phyloP scores from a whole-genome alignment of 2,329 filamentous ascomycete species.

The Shiraia bambusicola region DNA sequence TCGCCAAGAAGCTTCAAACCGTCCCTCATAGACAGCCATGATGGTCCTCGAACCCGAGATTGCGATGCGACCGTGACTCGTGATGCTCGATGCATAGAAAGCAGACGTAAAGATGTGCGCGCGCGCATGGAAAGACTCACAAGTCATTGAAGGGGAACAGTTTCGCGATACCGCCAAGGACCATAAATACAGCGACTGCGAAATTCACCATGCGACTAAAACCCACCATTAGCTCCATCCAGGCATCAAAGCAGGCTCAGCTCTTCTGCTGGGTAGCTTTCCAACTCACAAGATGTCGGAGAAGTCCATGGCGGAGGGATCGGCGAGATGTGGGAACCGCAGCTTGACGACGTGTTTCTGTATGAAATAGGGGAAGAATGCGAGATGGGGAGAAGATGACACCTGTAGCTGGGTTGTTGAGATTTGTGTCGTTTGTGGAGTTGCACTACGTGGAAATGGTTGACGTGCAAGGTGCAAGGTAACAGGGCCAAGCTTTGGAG shows the following conservation, averaged over 20 bases:
- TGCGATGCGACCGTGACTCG: constrained; percentile 1
- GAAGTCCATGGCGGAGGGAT: constrained; percentile 70
- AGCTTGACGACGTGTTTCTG: constrained; percentile 24
- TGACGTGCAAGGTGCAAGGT: constrained; percentile 2
- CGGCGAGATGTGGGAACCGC: constrained; percentile 38
- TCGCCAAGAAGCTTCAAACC: no score
- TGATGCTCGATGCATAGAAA: constrained; percentile 1
- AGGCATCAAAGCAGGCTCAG: constrained; percentile 6
- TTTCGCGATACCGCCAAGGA: constrained; percentile 77
- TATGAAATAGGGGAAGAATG: constrained; percentile 2
- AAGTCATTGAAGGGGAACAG: constrained; percentile 58
- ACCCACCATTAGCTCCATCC: constrained; percentile 18
- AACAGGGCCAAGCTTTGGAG: constrained; percentile 1
- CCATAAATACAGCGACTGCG: constrained; percentile 80
- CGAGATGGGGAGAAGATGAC: constrained; percentile 6
- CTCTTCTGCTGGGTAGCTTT: not conserved
- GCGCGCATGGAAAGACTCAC: constrained; percentile 44
- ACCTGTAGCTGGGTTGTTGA: constrained; percentile 5
- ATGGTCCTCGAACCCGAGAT: not conserved
- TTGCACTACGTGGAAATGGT: constrained; percentile 9
- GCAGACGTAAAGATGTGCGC: constrained; percentile 5
- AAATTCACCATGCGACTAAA: constrained; percentile 91
- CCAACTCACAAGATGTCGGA: constrained; percentile 80
- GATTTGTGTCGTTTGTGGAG: constrained; percentile 3
- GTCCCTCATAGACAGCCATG: no score